These are phyloP conservation scores for Westerdykella sp. DNA, from an alignment of 2,329 filamentous ascomycete genomes.

Conservation along the genomic window DNA sequence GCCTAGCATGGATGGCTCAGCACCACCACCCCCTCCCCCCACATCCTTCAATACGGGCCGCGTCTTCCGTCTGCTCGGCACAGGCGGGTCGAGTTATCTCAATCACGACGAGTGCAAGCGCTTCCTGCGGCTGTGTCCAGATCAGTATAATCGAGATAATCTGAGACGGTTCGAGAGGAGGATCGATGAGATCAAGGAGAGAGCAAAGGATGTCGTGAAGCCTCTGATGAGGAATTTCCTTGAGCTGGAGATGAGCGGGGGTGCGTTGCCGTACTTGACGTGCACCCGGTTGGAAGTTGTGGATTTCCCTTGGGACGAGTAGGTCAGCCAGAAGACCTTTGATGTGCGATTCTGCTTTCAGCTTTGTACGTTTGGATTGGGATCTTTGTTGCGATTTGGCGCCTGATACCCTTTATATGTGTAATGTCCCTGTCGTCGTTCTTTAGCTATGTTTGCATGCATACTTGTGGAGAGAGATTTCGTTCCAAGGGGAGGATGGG, in stretches of 20 bases:
- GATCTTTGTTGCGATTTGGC: conserved; percentile 3
- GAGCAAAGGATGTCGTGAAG: conserved; percentile 74
- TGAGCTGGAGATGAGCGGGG: conserved; percentile 62
- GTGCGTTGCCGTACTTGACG: conserved; percentile 56
- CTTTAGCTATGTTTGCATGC: too few species aligned
- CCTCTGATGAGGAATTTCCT: conserved; percentile 81
- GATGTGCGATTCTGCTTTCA: neutral
- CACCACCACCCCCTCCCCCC: conserved; percentile 19
- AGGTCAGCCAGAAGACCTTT: conserved; percentile 1
- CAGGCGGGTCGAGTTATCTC: conserved; percentile 60
- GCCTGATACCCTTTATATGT: conserved; percentile 11
- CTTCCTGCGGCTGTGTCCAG: conserved; percentile 77
- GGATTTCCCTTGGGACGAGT: conserved; percentile 58
- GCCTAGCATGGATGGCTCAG: conserved; percentile 9
- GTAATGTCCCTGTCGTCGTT: too few species aligned
- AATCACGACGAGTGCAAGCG: conserved; percentile 81
- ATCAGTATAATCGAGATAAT: conserved; percentile 81
- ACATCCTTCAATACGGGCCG: conserved; percentile 59
- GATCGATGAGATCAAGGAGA: conserved; percentile 79
- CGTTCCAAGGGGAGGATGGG: too few species aligned
- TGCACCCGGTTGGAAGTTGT: conserved; percentile 57
- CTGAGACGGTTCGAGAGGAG: conserved; percentile 77
- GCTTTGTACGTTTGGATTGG: neutral
- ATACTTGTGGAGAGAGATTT: too few species aligned
- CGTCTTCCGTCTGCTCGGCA: conserved; percentile 71